Percentiles rank a stretch among this genome's conserved stretches.
phyloP scores from a whole-genome alignment of 192 early-diverging fungal species.

The Rhizophagus prolifer region DNA sequence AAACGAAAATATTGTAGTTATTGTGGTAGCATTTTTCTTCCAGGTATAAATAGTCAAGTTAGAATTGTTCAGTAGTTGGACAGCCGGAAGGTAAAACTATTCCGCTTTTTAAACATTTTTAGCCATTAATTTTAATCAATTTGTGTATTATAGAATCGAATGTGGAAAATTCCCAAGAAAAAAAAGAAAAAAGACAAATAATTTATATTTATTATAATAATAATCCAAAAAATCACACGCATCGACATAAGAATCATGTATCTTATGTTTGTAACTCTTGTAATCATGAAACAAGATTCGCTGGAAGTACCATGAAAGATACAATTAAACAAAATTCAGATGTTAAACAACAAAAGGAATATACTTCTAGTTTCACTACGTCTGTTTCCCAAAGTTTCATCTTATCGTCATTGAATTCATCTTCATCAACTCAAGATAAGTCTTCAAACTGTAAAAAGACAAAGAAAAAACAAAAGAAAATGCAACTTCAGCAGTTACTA shows the following conservation, averaged over 20 bases:
- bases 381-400: not conserved
- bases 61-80: conserved; percentile 8
- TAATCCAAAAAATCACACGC: conserved; percentile 27
- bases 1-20: conserved; percentile 39
- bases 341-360: not conserved
- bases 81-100: not conserved
- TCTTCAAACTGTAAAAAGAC: not conserved
- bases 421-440: not conserved
- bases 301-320: conserved; percentile 31
- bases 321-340: not conserved
- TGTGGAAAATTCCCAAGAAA: conserved; percentile 5
- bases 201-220: conserved; percentile 19
- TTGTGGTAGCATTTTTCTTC: conserved; percentile 48
- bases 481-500: conserved; percentile 13
- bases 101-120: not conserved
- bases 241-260: conserved; percentile 33
- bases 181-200: conserved; percentile 32
- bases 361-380: not conserved
- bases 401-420: not conserved
- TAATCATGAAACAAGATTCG: conserved; percentile 35
- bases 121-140: not conserved
- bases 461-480: conserved; percentile 10
- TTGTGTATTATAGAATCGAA: not conserved
- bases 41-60: conserved; percentile 43
- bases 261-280: conserved; percentile 42